These are phyloP conservation scores for Nitzschia palea DNA, from an alignment of 108 stramenopile species.

Conservation along the genomic window DNA sequence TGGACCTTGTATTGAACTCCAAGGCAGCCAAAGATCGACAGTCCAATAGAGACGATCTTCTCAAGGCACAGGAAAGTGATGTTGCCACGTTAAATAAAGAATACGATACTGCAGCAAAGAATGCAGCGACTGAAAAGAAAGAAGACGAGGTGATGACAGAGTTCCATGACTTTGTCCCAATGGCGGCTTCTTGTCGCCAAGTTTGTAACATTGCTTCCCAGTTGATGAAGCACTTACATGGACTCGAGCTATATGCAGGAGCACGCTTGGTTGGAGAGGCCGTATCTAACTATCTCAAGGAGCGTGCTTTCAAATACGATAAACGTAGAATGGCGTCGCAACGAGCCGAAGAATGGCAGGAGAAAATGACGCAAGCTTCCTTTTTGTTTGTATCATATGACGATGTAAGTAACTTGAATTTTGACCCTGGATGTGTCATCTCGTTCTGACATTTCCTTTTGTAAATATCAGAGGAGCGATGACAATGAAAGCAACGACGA, in stretches of 20 bases:
- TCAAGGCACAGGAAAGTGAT: slow-evolving; percentile 22
- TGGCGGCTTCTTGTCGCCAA: slow-evolving; percentile 66
- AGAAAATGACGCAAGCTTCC: slow-evolving; percentile 24
- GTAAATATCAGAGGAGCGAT: neutral
- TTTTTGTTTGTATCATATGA: slow-evolving; percentile 55
- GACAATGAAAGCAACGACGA: slow-evolving; percentile 36
- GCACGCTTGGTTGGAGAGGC: slow-evolving; percentile 64
- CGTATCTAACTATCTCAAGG: slow-evolving; percentile 65
- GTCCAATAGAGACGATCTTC: slow-evolving; percentile 10
- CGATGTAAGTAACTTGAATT: slow-evolving; percentile 49
- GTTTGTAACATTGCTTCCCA: slow-evolving; percentile 68
- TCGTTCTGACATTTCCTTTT: neutral
- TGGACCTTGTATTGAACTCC: slow-evolving; percentile 32
- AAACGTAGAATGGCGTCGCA: slow-evolving; percentile 8
- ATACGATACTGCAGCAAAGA: slow-evolving; percentile 5
- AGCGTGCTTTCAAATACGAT: slow-evolving; percentile 45
- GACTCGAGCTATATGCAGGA: slow-evolving; percentile 51
- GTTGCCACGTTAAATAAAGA: slow-evolving; percentile 16
- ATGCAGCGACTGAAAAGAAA: neutral
- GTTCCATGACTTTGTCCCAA: slow-evolving; percentile 29
- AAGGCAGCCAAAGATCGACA: slow-evolving; percentile 23
- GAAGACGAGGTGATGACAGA: slow-evolving; percentile 2
- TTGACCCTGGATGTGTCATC: neutral
- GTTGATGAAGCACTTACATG: slow-evolving; percentile 68
- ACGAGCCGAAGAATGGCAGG: slow-evolving; percentile 28